Base-by-base conservation (phyloP, 495 filamentous ascomycete species). In the Pseudotulostoma volvatum region DNA sequence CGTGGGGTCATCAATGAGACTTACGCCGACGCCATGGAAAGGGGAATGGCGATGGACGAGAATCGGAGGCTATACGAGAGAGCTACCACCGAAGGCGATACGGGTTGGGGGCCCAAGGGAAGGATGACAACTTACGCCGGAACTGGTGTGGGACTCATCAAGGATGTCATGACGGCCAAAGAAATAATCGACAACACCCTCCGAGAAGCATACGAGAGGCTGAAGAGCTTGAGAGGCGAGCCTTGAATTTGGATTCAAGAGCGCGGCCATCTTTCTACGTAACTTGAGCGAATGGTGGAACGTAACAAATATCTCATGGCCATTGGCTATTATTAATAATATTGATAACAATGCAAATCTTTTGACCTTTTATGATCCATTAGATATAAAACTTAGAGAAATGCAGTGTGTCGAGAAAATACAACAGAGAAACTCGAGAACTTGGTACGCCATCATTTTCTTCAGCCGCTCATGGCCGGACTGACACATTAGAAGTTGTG, bases 71-170 rank as follows among this genome's bases (percentile, higher is more conserved):
- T 66, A 23, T 79, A 84, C 51, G 51, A 67, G 18, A 54, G 69
- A 41, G 34, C 51, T 42, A 18, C 45, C 40, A 64, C 63, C 5
- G 34, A 59, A 9, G 5, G 23, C 5, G 23, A 5, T 5, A 52
- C 54, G 23, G 66, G 63, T 18, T 74, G 66, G 2, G 66, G 75
- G 52, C 50, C 39, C 2, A 75, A 73, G 69, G 73, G 70, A 0
- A 56, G 57, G 3, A 32, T 51, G 40, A 77, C 78, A 3, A 74
- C 76, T 18, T 86, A 81, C 63, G 78, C 77, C 34, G 59, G 62
- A 9, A 58, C 56, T 4, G 62, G 53, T 3, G 56, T 64, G 28
- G 61, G 59, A 9, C 46, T 66, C 19, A 46, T 66, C 4, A 54
- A 50, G 18, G 21, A 48, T 33, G 43, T 47, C 19, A 31, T 47